A percentile compares a stretch with the other conserved stretches of the same genome.
Evolutionary conservation across 2,329 filamentous ascomycete species (phyloP).

Genomic region (Calonectria honghensis): DNA sequence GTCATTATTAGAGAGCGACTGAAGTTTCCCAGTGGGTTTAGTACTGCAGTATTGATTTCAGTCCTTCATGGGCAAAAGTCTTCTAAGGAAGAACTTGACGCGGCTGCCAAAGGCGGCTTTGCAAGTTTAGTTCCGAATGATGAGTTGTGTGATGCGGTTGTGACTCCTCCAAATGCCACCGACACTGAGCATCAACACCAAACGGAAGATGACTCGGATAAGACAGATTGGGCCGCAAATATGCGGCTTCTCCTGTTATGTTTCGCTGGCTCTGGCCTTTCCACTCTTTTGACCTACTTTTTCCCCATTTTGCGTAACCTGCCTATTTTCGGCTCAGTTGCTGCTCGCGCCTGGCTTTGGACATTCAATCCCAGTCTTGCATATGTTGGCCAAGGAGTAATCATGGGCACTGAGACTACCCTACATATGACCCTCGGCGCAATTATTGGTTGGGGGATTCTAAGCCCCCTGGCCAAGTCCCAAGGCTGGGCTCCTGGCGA

Average conservation of each 20-base stretch:
- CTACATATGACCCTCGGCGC: constrained; percentile 96
- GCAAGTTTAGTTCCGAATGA: constrained; percentile 64
- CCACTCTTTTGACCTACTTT: constrained; percentile 93
- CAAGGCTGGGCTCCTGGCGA: constrained; percentile 92
- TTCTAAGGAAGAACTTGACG: constrained; percentile 59
- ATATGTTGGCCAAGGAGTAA: constrained; percentile 97
- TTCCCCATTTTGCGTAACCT: constrained; percentile 88
- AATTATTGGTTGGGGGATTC: constrained; percentile 89
- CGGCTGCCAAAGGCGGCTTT: constrained; percentile 63
- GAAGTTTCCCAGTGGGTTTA: constrained; percentile 96
- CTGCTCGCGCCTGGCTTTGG: constrained; percentile 92
- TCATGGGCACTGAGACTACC: constrained; percentile 97
- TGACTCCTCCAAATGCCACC: constrained; percentile 49
- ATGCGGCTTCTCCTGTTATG: constrained; percentile 74
- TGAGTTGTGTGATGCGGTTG: constrained; percentile 44
- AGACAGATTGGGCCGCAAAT: constrained; percentile 66
- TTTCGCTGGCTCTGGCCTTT: constrained; percentile 75
- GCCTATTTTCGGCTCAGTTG: constrained; percentile 86
- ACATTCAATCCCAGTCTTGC: constrained; percentile 97
- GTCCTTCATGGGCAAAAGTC: constrained; percentile 83
- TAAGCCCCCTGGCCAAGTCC: constrained; percentile 91
- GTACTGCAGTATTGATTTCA: constrained; percentile 93
- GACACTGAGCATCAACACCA: constrained; percentile 59
- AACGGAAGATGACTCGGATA: constrained; percentile 55
- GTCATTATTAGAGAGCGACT: constrained; percentile 95